Percentiles rank a stretch among this genome's conserved stretches.
phyloP scores from a whole-genome alignment of 345 rosid genomes.

The Sonneratia caseolaris region DNA sequence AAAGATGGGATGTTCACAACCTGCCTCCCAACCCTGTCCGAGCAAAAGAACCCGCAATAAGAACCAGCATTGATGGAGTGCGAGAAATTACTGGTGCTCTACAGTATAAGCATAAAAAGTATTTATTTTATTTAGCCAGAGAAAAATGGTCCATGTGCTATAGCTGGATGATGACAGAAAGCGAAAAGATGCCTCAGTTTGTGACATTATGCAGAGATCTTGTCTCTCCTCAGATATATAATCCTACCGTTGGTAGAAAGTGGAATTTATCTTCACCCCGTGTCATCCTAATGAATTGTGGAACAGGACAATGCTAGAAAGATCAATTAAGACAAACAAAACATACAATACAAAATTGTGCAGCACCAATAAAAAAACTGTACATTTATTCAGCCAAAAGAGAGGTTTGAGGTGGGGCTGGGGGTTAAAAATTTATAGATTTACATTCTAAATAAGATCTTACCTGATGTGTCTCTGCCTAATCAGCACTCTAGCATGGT shows the following conservation, averaged over 20 bases:
- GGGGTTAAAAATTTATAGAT: background rate
- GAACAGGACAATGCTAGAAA: too few species aligned
- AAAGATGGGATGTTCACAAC: slow-evolving; percentile 42
- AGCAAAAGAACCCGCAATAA: background rate
- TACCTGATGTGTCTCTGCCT: slow-evolving; percentile 45
- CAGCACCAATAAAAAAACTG: background rate
- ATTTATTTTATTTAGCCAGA: too few species aligned
- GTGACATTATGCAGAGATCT: too few species aligned
- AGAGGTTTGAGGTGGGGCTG: too few species aligned
- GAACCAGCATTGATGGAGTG: background rate
- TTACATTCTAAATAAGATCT: background rate
- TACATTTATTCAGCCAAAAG: too few species aligned
- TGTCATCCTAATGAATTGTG: too few species aligned
- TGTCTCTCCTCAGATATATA: too few species aligned
- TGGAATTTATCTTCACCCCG: background rate
- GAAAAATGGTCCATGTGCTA: too few species aligned
- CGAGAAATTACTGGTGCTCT: background rate
- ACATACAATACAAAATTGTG: background rate
- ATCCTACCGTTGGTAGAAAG: too few species aligned
- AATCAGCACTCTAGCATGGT: slow-evolving; percentile 44
- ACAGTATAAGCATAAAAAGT: too few species aligned
- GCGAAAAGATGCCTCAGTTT: too few species aligned
- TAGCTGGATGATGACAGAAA: too few species aligned
- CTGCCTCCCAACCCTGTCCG: slow-evolving; percentile 39
- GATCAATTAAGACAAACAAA: background rate